These are phyloP conservation scores for Trichopus zeylanicus DNA, from an alignment of 116 monocot genomes.

Conservation along the genomic window DNA sequence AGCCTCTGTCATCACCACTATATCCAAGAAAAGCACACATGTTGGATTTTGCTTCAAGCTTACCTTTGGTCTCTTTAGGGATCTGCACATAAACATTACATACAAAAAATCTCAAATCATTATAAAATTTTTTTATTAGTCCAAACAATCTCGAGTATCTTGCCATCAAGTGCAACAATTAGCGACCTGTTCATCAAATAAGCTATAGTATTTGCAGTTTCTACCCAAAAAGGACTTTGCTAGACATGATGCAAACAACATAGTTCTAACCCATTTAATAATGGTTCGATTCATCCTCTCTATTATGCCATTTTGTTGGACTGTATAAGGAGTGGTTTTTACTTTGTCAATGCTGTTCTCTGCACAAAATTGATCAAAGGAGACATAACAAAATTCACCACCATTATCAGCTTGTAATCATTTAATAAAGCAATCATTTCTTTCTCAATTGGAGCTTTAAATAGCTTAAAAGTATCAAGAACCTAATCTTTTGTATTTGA, in stretches of 20 bases:
- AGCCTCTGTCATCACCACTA: background rate
- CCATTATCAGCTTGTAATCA: background rate
- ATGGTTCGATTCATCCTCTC: background rate
- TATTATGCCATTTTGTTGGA: background rate
- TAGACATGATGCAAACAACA: background rate
- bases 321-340: background rate
- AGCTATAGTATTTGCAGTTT: background rate
- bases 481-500: background rate
- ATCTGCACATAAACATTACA: background rate
- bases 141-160: background rate
- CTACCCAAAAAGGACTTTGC: background rate
- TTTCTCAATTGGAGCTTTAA: background rate
- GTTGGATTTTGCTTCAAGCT: background rate
- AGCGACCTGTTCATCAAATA: background rate
- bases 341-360: background rate
- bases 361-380: background rate
- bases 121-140: background rate
- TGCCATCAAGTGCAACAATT: background rate
- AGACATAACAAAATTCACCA: background rate
- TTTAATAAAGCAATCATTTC: background rate
- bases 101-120: background rate
- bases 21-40: background rate
- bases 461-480: background rate
- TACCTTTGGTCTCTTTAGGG: background rate
- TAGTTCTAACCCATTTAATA: background rate